These are phyloP conservation scores for Eimeria praecox DNA, from an alignment of 169 alveolate species.

Conservation along the genomic window DNA sequence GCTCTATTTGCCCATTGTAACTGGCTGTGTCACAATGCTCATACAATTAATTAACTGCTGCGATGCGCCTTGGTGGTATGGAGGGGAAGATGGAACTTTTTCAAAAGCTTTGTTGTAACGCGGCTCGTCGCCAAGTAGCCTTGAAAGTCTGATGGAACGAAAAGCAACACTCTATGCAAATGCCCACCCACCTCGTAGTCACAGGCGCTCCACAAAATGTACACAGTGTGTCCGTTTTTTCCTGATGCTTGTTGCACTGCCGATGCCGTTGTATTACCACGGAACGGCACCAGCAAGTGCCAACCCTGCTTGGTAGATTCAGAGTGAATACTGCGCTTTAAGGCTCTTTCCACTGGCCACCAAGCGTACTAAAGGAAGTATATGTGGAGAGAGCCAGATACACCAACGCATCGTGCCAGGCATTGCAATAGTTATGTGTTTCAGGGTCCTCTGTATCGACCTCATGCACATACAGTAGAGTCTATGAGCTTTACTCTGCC, in stretches of 20 bases:
- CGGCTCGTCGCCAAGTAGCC: background rate
- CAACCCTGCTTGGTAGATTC: background rate
- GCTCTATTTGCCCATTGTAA: background rate
- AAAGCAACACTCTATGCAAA: background rate
- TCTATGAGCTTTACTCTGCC: background rate
- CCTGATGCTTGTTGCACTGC: background rate
- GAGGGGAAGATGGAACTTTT: no score
- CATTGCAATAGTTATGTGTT: no score
- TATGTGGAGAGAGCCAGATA: background rate
- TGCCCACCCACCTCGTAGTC: background rate
- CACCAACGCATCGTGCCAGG: background rate
- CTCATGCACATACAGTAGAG: background rate
- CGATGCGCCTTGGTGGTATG: no score
- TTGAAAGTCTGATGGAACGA: background rate
- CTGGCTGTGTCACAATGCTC: background rate
- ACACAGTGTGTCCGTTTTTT: background rate
- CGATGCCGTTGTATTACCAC: background rate
- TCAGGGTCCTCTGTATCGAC: background rate
- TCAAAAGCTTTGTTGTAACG: background rate
- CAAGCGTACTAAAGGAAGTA: background rate
- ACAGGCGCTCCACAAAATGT: background rate
- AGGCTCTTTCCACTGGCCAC: background rate
- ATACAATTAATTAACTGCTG: no score
- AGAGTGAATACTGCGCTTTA: background rate
- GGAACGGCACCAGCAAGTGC: background rate